These are phyloP conservation scores for Colletotrichum acutatum DNA, from an alignment of 2,329 filamentous ascomycete species.

Conservation along the genomic window DNA sequence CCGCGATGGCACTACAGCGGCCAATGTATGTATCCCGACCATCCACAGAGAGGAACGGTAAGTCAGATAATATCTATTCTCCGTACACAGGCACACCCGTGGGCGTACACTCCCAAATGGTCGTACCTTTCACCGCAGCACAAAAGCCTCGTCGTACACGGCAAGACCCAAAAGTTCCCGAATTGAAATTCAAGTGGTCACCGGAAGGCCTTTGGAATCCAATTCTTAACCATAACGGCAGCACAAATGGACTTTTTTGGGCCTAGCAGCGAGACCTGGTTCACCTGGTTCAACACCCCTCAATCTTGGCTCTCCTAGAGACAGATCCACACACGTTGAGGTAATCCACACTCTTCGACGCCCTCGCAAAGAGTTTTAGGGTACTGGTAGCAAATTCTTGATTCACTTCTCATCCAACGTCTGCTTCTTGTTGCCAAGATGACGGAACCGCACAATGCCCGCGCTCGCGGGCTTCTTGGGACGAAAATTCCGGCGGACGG, in stretches of 20 bases:
- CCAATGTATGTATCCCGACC: neutral
- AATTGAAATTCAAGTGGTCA: neutral
- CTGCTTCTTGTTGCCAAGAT: conserved; percentile 2
- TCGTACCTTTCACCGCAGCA: neutral
- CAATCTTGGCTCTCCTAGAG: conserved; percentile 16
- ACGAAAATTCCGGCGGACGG: conserved; percentile 14
- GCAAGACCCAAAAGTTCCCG: neutral
- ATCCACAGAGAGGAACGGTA: neutral
- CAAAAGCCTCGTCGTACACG: neutral
- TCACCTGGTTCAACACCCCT: neutral
- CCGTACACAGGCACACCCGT: conserved; percentile 5
- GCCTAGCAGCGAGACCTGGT: neutral
- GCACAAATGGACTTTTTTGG: neutral
- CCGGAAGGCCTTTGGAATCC: neutral
- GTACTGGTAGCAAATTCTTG: conserved; percentile 1
- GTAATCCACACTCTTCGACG: conserved; percentile 9
- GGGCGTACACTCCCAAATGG: neutral
- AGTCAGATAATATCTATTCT: neutral
- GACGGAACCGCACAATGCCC: neutral
- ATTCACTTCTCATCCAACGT: neutral
- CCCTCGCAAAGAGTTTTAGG: neutral
- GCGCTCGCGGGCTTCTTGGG: neutral
- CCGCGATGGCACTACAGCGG: neutral
- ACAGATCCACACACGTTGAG: neutral
- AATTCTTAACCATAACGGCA: neutral